Evolutionary conservation across 1,284 basidiomycete genomes (phyloP).

Genomic region (Microbotryum saponariae): DNA sequence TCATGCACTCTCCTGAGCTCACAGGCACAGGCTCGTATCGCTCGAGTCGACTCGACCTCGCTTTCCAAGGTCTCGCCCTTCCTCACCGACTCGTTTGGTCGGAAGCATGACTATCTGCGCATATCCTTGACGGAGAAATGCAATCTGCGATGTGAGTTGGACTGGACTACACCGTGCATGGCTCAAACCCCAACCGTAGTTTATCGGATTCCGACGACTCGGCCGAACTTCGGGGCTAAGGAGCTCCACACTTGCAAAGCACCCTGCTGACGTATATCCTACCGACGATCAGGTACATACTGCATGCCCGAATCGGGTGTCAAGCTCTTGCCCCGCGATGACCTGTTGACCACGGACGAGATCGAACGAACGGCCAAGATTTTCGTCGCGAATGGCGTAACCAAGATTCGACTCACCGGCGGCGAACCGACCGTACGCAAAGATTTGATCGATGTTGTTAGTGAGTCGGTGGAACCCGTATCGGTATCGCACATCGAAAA

Average conservation of each 20-base stretch:
- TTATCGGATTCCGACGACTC: not conserved
- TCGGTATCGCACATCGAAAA: too few relatives aligned
- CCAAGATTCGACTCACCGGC: constrained; percentile 77
- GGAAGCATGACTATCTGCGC: constrained; percentile 71
- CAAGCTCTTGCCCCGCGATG: constrained; percentile 59
- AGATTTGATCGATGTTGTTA: constrained; percentile 64
- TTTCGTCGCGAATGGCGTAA: constrained; percentile 69
- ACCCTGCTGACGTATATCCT: not conserved
- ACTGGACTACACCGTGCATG: not conserved
- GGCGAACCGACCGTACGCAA: constrained; percentile 80
- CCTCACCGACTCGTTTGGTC: constrained; percentile 52
- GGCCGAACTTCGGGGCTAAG: not conserved
- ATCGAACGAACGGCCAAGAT: constrained; percentile 63
- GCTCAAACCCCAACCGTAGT: not conserved
- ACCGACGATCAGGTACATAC: constrained; percentile 58
- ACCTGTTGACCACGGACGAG: constrained; percentile 68
- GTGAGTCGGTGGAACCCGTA: constrained; percentile 42
- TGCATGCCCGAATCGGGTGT: constrained; percentile 82
- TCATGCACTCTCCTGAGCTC: not conserved
- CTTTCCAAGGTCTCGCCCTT: constrained; percentile 20
- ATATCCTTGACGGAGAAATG: constrained; percentile 80
- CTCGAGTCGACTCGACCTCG: constrained; percentile 3
- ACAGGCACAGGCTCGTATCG: constrained; percentile 8
- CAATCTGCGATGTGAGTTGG: constrained; percentile 66
- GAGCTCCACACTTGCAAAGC: not conserved